Evolutionary conservation across 306 rosid species (phyloP).

Genomic region (Fragaria ananassa): DNA sequence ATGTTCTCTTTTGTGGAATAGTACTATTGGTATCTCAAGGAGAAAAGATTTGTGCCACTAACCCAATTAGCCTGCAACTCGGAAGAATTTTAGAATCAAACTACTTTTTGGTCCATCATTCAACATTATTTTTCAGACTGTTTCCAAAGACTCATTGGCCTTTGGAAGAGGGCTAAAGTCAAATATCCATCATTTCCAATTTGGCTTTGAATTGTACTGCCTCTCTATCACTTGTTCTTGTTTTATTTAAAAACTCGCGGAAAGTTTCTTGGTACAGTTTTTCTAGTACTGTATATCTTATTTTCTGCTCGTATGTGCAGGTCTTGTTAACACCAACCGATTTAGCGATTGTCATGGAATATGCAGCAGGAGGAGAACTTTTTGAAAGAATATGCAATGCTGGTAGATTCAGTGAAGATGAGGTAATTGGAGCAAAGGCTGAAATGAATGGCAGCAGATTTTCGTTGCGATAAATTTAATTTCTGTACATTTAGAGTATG

Average conservation of each 20-base stretch:
- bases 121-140: not conserved
- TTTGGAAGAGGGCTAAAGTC: not conserved
- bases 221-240: not conserved
- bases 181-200: not conserved
- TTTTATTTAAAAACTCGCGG: not conserved
- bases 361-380: constrained; percentile 94
- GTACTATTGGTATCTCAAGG: not conserved
- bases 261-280: not conserved
- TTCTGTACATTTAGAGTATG: not conserved
- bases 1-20: not conserved
- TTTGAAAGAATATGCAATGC: constrained; percentile 93
- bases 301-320: constrained; percentile 27
- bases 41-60: not conserved
- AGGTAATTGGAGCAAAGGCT: constrained; percentile 44
- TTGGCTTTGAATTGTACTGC: not conserved
- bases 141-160: not conserved
- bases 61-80: not conserved
- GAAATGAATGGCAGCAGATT: not conserved
- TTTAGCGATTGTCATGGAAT: constrained; percentile 95
- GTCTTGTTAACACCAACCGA: constrained; percentile 81
- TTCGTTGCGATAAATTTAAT: not conserved
- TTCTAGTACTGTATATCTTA: not conserved
- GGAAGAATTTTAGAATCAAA: constrained; percentile 12
- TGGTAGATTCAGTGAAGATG: constrained; percentile 96
- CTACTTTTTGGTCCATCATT: constrained; percentile 4